phyloP scores from a whole-genome alignment of 1,139 yeast genomes.

The Pneumocystis canis region DNA sequence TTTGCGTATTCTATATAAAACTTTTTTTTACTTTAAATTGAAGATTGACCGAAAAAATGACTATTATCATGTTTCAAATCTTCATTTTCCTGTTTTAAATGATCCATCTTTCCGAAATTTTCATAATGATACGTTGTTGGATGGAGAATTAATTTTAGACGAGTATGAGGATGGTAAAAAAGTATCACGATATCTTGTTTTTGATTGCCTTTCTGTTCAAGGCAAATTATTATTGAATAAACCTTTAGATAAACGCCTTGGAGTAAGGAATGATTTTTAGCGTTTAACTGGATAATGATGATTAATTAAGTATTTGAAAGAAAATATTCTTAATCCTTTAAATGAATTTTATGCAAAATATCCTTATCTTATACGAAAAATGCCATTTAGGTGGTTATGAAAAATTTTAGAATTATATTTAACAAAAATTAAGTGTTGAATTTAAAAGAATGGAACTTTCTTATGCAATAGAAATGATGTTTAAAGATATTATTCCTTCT shows the following conservation, averaged over 20 bases:
- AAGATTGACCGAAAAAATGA: constrained; percentile 73
- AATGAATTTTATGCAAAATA: constrained; percentile 47
- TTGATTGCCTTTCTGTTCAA: constrained; percentile 79
- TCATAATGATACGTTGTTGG: constrained; percentile 79
- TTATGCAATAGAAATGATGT: constrained; percentile 64
- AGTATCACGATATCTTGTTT: constrained; percentile 68
- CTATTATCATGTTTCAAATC: constrained; percentile 53
- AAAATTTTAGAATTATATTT: neutral
- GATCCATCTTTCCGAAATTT: constrained; percentile 34
- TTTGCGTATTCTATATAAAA: neutral
- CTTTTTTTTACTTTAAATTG: neutral
- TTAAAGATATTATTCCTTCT: constrained; percentile 47
- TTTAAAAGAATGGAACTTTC: constrained; percentile 80
- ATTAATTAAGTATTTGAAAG: constrained; percentile 38
- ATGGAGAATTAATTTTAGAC: constrained; percentile 72
- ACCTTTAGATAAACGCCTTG: constrained; percentile 64
- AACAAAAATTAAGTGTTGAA: constrained; percentile 32
- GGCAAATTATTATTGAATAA: constrained; percentile 56
- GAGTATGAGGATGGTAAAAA: constrained; percentile 35
- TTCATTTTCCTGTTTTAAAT: constrained; percentile 63
- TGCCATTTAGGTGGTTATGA: constrained; percentile 43
- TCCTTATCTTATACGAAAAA: constrained; percentile 60
- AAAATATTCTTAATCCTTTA: constrained; percentile 69
- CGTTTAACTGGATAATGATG: neutral
- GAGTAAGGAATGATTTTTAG: constrained; percentile 26